Conservation (phyloP, 2,329 filamentous ascomycete species). For the Microthyrium microscopicum region DNA sequence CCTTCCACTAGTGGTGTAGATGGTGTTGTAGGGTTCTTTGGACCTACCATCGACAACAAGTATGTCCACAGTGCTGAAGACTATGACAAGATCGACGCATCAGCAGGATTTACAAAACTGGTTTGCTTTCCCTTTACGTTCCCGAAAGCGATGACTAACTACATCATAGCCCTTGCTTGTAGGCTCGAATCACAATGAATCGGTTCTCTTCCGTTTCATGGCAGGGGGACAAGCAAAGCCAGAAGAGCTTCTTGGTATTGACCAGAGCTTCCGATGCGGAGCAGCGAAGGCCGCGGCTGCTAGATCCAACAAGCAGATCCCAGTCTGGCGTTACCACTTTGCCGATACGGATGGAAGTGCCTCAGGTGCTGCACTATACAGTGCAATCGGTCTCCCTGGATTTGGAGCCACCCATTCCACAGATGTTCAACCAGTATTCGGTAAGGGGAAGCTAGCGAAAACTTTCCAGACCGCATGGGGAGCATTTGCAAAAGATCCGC, state of each 20-base stretch:
- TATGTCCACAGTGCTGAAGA: too few relatives aligned
- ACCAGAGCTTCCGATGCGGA: not conserved
- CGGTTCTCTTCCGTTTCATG: not conserved
- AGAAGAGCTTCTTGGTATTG: too few relatives aligned
- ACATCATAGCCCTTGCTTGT: slow-evolving; percentile 1
- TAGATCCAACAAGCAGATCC: not conserved
- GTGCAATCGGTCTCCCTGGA: too few relatives aligned
- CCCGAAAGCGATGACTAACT: too few relatives aligned
- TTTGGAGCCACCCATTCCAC: not conserved
- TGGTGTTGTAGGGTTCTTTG: too few relatives aligned
- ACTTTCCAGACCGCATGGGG: too few relatives aligned
- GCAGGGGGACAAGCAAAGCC: not conserved
- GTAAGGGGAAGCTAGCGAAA: too few relatives aligned
- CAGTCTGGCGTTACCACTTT: slow-evolving; percentile 3
- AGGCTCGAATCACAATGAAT: not conserved
- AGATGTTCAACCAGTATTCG: slow-evolving; percentile 11
- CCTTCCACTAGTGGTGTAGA: too few relatives aligned
- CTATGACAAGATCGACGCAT: too few relatives aligned
- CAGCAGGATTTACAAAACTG: too few relatives aligned
- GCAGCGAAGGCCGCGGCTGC: not conserved
- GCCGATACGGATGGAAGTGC: not conserved
- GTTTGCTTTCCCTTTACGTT: too few relatives aligned
- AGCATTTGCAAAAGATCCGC: slow-evolving; percentile 6
- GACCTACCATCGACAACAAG: too few relatives aligned
- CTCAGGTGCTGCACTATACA: slow-evolving; percentile 2